Evolutionary conservation across 257 asterid genomes (phyloP), one percentile per base, ranked within the genome.

Genomic region (Ocimum tenuiflorum): DNA sequence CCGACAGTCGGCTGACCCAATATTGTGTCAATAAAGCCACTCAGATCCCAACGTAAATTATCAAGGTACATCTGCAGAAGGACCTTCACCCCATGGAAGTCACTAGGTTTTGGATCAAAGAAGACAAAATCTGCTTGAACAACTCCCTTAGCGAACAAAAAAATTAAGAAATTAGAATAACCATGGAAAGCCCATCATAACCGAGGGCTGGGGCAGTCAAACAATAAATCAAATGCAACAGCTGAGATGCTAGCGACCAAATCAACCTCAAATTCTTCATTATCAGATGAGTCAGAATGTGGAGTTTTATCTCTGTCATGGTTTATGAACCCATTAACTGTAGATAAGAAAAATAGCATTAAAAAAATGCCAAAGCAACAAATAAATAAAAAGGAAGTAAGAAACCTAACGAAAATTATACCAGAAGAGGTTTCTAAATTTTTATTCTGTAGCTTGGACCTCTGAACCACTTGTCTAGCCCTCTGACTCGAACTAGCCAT

Each of bases 61-160:
- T 88, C 95, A 50, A 92, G 88, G 82, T 84, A 94, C 14, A 78
- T 69, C 71, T 85, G 89, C 60, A 94, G 86, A 56, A 89, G 84
- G 73, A 82, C 73, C 82, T 94, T 91, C 65, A 90, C 85, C 58
- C 99, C 99, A 81, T 94, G 97, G 71, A 87, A 94, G 72, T 88
- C 99, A 12, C 68, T 71, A 35, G 85, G 90, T 70, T 94, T 94
- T 8, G 99, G 96, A 80, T 90, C 99, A 71, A 90, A 86, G 86
- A 94, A 94, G 63, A 78, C 89, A 69, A 94, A 94, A 78, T 94
- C 97, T 36, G 95, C 96, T 82, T 90, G 99, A 38, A 91, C 88
- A 67, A 52, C 77, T 61, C 94, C 97, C 91, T 90, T 72, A 49
- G 49, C 57, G 73, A 65, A 67, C 42, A 52, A 79, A 63, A 4